A percentile compares a stretch with the other conserved stretches of the same genome.
Evolutionary conservation across 2,329 filamentous ascomycete species (phyloP).

Genomic region (Epichloe sylvatica): DNA sequence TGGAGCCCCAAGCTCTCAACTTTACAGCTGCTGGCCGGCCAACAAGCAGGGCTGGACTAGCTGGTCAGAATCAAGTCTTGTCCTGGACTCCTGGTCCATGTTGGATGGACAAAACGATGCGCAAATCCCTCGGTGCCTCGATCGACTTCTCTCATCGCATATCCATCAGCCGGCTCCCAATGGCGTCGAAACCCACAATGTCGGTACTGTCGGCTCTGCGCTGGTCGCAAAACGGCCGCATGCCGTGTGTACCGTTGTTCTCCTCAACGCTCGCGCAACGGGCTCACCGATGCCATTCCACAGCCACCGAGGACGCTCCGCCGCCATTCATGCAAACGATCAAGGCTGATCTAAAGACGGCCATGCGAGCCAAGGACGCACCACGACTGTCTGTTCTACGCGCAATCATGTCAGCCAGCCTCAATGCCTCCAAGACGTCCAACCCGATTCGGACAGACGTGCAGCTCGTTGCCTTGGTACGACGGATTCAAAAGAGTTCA

Average conservation of each 20-base stretch:
- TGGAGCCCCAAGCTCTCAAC: neutral
- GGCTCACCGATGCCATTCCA: slow-evolving; percentile 19
- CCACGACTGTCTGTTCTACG: slow-evolving; percentile 56
- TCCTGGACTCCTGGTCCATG: too few species aligned
- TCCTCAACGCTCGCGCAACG: slow-evolving; percentile 4
- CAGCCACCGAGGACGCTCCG: slow-evolving; percentile 20
- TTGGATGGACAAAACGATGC: too few species aligned
- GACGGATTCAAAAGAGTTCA: slow-evolving; percentile 44
- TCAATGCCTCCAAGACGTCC: slow-evolving; percentile 61
- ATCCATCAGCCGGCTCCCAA: slow-evolving; percentile 3
- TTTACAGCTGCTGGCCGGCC: too few species aligned
- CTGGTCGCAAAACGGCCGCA: slow-evolving; percentile 1
- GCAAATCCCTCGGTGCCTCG: neutral
- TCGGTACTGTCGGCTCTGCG: slow-evolving; percentile 14
- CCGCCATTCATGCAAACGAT: slow-evolving; percentile 38
- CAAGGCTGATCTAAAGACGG: slow-evolving; percentile 48
- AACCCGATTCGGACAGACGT: slow-evolving; percentile 57
- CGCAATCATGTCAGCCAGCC: slow-evolving; percentile 51
- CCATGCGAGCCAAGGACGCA: slow-evolving; percentile 51
- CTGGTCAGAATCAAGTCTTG: too few species aligned
- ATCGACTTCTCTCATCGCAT: neutral
- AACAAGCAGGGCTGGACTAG: too few species aligned
- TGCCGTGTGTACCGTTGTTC: neutral
- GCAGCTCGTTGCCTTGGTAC: slow-evolving; percentile 53
- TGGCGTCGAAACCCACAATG: slow-evolving; percentile 13